These are phyloP conservation scores for Colletotrichum sp. DNA, from an alignment of 2,329 filamentous ascomycete species.

Conservation along the genomic window DNA sequence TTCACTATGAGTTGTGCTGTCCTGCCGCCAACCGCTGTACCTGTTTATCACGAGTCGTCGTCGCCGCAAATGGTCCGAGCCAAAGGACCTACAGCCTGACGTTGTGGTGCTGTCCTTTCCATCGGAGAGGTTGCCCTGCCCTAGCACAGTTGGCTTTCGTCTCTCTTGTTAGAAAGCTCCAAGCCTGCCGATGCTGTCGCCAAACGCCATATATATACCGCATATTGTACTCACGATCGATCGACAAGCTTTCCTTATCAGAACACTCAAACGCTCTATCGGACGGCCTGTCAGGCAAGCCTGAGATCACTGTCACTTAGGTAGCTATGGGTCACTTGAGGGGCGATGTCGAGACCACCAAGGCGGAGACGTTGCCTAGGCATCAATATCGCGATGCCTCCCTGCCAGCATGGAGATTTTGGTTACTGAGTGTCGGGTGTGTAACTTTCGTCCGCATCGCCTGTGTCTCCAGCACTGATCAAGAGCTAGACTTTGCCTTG, in stretches of 20 bases:
- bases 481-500: constrained; percentile 47
- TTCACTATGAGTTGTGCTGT: constrained; percentile 9
- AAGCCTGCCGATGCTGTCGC: background rate
- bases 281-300: background rate
- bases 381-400: background rate
- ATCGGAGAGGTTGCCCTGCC: background rate
- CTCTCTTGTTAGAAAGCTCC: background rate
- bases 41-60: background rate
- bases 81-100: background rate
- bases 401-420: constrained; percentile 36
- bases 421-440: constrained; percentile 37
- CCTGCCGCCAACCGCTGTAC: background rate
- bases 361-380: background rate
- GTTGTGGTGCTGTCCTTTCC: background rate
- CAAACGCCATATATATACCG: background rate
- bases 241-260: background rate
- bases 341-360: background rate
- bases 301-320: background rate
- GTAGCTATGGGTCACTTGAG: background rate
- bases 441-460: background rate
- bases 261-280: background rate
- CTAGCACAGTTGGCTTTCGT: background rate
- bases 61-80: background rate
- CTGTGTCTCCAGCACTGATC: background rate
- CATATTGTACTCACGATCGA: background rate